A percentile compares a stretch with the other conserved stretches of the same genome.
phyloP scores from a whole-genome alignment of 208 protist species.

The Leishmania tarentolae region DNA sequence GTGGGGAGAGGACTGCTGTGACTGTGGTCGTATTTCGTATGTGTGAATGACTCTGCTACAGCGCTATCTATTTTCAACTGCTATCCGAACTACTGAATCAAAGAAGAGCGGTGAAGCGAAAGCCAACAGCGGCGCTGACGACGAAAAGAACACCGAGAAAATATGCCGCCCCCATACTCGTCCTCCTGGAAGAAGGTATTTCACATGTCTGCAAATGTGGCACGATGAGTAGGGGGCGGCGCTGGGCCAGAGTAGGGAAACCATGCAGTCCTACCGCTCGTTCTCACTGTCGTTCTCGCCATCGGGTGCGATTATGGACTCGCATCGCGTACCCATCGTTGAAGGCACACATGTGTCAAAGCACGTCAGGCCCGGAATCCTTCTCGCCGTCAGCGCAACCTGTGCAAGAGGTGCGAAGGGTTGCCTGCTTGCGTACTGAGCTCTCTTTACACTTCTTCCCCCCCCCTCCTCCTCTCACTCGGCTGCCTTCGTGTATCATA shows the following conservation, averaged over 20 bases:
- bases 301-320: not conserved
- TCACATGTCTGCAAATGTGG: not conserved
- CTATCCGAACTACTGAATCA: not conserved
- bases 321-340: not conserved
- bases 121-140: not conserved
- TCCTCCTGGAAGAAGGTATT: not conserved
- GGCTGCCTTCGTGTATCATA: not conserved
- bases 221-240: not conserved
- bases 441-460: not conserved
- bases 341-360: not conserved
- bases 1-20: not conserved
- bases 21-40: not conserved
- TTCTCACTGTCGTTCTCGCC: not conserved
- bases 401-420: too few relatives aligned
- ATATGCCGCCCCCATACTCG: not conserved
- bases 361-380: not conserved
- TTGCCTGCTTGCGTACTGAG: too few relatives aligned
- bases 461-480: too few relatives aligned
- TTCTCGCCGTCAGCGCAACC: too few relatives aligned
- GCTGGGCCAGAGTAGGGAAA: not conserved
- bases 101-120: not conserved
- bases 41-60: not conserved
- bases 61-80: slow-evolving; percentile 10
- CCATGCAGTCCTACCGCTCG: not conserved
- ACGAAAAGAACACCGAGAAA: not conserved